Evolutionary conservation across 2,329 filamentous ascomycete species (phyloP), one percentile per base, ranked within the genome.

Genomic region (Neodidymelliopsis sp.): DNA sequence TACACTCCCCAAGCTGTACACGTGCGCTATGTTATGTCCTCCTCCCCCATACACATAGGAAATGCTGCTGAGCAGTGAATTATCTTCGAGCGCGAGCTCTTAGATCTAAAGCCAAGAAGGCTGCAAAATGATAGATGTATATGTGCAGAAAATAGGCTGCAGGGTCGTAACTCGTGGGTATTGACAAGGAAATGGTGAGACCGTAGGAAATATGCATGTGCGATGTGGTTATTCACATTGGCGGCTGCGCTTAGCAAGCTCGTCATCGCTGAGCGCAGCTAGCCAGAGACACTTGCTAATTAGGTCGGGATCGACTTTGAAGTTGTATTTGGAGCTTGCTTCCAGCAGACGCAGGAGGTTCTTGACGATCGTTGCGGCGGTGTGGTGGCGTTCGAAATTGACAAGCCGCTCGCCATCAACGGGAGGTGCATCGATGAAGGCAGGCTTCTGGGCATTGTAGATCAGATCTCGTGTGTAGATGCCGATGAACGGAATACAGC

Each of bases 201-300:
- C 35, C 35, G 39, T 39, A 53, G 40, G 43, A 45, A 38, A 49
- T 18, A 33, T 49, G 28, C 36, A 50, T 45, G 29, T 50, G 40
- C 9, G 6, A 28, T 16, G n/a, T 6, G 24, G 10, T 65, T 53
- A 70, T 60, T 71, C 65, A 53, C 56, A 62, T 35, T 62, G 60
- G 36, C 65, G 65, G 38, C 65, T 69, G 42, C 63, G 62, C 50
- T 58, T 60, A 9, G 64, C 56, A 63, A 94, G 91, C 63, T 92
- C 88, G n/a, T 85, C 84, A 57, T 93, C 89, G 44, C 76, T 83
- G 44, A 94, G 70, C 8, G 89, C 88, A 35, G 88, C 86, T 75
- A 94, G 86, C 90, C 90, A 94, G n/a, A 94, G 79, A 69, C 90
- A 94, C 56, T 88, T 81, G 72, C 90, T 89, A 4, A 89, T 87